phyloP scores from a whole-genome alignment of 169 alveolate genomes.

The Eimeria necatrix region DNA sequence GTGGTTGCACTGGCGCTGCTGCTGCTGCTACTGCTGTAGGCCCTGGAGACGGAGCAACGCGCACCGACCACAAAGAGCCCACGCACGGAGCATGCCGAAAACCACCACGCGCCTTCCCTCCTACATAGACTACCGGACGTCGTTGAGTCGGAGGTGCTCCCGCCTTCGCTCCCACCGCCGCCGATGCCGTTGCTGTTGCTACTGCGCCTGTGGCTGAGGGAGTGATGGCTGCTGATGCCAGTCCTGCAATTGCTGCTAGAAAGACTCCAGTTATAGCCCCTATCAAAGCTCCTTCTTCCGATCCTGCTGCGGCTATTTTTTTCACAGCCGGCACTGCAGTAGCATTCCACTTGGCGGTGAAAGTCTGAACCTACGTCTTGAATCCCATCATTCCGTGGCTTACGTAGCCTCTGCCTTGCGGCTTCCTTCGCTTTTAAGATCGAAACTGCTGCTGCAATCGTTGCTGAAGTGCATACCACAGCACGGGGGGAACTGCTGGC shows the following conservation, averaged over 20 bases:
- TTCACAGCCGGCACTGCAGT: no score
- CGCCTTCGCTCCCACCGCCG: no score
- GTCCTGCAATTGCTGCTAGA: not conserved
- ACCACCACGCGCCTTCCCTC: no score
- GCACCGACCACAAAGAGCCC: not conserved
- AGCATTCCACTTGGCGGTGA: no score
- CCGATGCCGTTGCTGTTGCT: conserved; percentile 8
- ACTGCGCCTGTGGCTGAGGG: not conserved
- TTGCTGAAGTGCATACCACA: no score
- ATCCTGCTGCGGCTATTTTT: not conserved
- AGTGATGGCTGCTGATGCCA: not conserved
- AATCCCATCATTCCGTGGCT: no score
- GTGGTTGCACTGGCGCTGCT: not conserved
- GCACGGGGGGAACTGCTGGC: conserved; percentile 7
- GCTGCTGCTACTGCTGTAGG: conserved; percentile 49
- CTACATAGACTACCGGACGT: no score
- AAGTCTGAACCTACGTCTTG: no score
- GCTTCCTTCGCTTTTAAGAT: no score
- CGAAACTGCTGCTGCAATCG: no score
- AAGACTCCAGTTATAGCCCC: not conserved
- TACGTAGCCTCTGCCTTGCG: no score
- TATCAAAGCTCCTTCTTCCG: not conserved
- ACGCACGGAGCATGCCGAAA: not conserved
- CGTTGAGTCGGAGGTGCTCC: no score
- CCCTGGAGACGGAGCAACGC: not conserved